Base-by-base conservation (phyloP, 108 stramenopile species). In the Fistulifera solaris region DNA sequence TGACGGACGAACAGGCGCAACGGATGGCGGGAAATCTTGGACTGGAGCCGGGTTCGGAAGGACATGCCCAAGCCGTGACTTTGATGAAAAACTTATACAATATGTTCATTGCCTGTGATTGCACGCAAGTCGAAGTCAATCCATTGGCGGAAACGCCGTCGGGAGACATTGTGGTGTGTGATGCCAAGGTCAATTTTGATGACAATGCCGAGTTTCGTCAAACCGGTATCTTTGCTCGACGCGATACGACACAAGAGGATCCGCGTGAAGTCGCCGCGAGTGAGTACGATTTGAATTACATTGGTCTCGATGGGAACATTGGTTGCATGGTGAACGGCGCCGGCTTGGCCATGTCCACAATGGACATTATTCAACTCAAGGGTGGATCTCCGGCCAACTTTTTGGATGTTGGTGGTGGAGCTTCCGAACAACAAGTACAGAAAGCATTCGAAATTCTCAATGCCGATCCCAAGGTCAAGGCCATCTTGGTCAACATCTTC, bases 311-410 rank as follows among this genome's bases (percentile, higher is more conserved):
- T 50, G 94, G 96, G n/a, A 81, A 71, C 63, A 95, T 97, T 64
- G 96, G 96, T 28, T 97, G 96, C 71, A 97, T 97, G 96, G 96
- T 97, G 39, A 97, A 97, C 65, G 96, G 96, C 40, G 96, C 96
- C 11, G 96, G 94, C 23, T 65, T 97, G 24, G 96, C 96, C 67
- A 97, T 97, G 96, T 54, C 80, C 49, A 97, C 96, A 43, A 93
- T 97, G 93, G 94, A 97, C 58, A 89, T 94, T 61, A 94, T 97
- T 69, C 79, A 87, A 53, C 76, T 94, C 64, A 80, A 84, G 75
- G 96, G 94, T 38, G 96, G 94, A 17, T 58, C 66, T 10, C 94
- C 96, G n/a, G 90, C 93, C 59, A 97, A 97, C 80, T 97, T 97
- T 73, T 78, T 97, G 58, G 96, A 97, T 65, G 94, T 97, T 26